Percentiles rank a stretch among this genome's conserved stretches.
Conservation (phyloP, 2,329 filamentous ascomycete species). For the Cercospora sp. region DNA sequence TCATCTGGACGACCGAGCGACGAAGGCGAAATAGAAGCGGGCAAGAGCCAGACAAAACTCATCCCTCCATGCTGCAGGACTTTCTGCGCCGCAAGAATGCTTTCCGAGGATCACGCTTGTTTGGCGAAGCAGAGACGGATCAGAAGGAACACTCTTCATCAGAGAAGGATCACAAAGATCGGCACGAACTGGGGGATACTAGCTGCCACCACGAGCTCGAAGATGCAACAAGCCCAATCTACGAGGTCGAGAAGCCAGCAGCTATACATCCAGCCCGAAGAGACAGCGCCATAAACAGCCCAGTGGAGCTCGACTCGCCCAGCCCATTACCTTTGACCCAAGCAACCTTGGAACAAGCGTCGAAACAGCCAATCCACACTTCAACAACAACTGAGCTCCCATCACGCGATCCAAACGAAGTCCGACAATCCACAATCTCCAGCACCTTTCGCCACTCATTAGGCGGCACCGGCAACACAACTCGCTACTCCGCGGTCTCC, state of each 20-base stretch:
- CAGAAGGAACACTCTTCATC: not conserved
- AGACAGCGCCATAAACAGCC: slow-evolving; percentile 12
- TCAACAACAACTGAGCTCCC: slow-evolving; percentile 5
- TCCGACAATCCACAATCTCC: not conserved
- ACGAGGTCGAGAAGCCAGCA: slow-evolving; percentile 15
- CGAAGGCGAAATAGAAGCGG: slow-evolving; percentile 6
- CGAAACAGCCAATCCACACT: slow-evolving; percentile 6
- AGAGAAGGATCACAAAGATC: slow-evolving; percentile 2
- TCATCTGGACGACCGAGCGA: slow-evolving; percentile 22
- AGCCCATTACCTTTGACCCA: not conserved
- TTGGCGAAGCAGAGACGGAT: not conserved
- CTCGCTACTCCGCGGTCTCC: slow-evolving; percentile 1
- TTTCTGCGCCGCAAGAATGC: slow-evolving; percentile 3
- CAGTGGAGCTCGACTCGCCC: not conserved
- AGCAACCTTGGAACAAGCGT: not conserved
- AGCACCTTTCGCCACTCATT: slow-evolving; percentile 12
- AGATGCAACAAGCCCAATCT: slow-evolving; percentile 5
- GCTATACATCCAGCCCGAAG: slow-evolving; percentile 12
- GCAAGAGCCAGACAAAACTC: slow-evolving; percentile 6
- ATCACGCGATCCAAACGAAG: not conserved
- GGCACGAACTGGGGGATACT: slow-evolving; percentile 1
- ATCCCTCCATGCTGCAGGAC: slow-evolving; percentile 6
- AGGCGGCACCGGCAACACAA: not conserved
- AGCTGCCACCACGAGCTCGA: slow-evolving; percentile 8
- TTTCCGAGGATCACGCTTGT: not conserved